Conservation (phyloP, 176 grass and related monocot species). For the Paspalum vaginatum region DNA sequence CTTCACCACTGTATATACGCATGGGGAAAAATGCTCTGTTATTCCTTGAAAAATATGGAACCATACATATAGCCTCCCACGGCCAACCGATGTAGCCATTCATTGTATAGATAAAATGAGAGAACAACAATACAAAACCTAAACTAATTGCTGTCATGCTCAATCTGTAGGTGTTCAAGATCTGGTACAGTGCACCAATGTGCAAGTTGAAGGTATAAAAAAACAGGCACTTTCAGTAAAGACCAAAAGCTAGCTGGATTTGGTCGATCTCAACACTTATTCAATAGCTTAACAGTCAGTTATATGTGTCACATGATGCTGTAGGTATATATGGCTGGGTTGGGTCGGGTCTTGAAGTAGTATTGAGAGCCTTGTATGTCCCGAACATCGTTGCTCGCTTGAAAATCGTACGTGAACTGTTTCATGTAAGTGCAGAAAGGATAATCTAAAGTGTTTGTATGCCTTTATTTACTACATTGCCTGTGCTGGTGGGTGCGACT, state of each 20-base stretch:
- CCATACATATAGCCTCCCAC: not conserved
- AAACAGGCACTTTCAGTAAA: not conserved
- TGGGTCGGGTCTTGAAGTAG: not conserved
- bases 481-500: no score
- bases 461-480: no score
- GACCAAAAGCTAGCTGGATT: conserved; percentile 16
- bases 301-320: not conserved
- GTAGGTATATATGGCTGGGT: not conserved
- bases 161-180: conserved; percentile 3
- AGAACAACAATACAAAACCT: not conserved
- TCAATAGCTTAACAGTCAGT: conserved; percentile 21
- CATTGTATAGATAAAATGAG: not conserved
- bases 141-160: not conserved
- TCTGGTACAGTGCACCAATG: not conserved
- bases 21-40: no score
- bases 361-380: not conserved
- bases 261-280: not conserved
- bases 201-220: conserved; percentile 38
- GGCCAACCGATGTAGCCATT: not conserved
- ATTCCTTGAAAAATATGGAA: not conserved
- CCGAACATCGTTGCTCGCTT: not conserved
- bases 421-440: not conserved
- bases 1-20: no score
- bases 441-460: no score
- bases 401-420: not conserved